A percentile compares a stretch with the other conserved stretches of the same genome.
These are phyloP conservation scores for Lepidium didymum DNA, from an alignment of 345 rosid genomes.

Conservation along the genomic window DNA sequence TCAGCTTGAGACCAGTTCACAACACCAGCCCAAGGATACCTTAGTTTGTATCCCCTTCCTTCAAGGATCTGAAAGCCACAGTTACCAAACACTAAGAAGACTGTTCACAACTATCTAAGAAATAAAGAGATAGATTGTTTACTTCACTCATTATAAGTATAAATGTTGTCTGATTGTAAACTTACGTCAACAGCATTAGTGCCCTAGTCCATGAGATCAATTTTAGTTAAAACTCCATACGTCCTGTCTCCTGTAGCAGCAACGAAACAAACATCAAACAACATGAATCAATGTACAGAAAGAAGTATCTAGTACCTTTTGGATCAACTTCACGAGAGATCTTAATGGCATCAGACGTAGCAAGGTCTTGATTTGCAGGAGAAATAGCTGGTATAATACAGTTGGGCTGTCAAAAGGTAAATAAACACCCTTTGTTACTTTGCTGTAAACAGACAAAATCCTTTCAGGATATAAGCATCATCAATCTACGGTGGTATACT, in stretches of 20 bases:
- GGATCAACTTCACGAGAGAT: too few relatives aligned
- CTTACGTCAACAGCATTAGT: conserved; percentile 95
- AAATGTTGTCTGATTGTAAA: background rate
- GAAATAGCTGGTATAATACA: conserved; percentile 91
- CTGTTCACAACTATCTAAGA: too few relatives aligned
- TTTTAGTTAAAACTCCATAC: conserved; percentile 82
- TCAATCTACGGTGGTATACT: background rate
- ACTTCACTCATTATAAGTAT: background rate
- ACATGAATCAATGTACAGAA: background rate
- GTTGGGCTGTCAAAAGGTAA: conserved; percentile 65
- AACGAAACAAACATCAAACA: conserved; percentile 9
- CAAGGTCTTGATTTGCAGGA: conserved; percentile 99
- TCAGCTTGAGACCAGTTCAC: conserved; percentile 98
- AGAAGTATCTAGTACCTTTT: conserved; percentile 44
- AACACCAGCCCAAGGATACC: conserved; percentile 92
- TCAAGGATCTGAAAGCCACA: conserved; percentile 68
- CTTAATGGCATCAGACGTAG: conserved; percentile 99
- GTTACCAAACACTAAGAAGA: conserved; percentile 8
- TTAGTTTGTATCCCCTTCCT: conserved; percentile 81
- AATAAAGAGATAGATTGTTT: background rate
- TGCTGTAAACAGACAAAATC: background rate
- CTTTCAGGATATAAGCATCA: background rate
- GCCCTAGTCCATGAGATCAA: conserved; percentile 96
- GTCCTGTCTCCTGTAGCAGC: conserved; percentile 72
- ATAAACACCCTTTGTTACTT: conserved; percentile 5